These are phyloP conservation scores for Schwanniomyces pseudopolymorphus DNA, from an alignment of 805 yeast species.

Conservation along the genomic window DNA sequence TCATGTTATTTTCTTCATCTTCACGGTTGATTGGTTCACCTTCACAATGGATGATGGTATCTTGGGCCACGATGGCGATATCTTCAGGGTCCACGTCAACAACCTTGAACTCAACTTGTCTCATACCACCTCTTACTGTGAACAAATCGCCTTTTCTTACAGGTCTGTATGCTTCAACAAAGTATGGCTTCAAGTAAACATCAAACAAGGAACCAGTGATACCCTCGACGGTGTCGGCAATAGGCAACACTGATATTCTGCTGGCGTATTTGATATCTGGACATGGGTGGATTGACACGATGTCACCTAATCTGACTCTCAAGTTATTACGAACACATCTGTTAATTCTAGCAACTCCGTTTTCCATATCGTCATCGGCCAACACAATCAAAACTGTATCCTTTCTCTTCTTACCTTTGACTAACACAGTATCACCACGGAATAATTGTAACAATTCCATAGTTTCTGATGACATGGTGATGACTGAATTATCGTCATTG, in stretches of 20 bases:
- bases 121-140: slow-evolving; percentile 97
- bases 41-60: slow-evolving; percentile 96
- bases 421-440: slow-evolving; percentile 96
- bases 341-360: slow-evolving; percentile 91
- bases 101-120: slow-evolving; percentile 98
- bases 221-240: slow-evolving; percentile 98
- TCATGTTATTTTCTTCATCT: slow-evolving; percentile 94
- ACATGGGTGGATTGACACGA: slow-evolving; percentile 88
- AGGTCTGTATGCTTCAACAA: slow-evolving; percentile 98
- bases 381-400: slow-evolving; percentile 95
- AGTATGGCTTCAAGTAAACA: slow-evolving; percentile 94
- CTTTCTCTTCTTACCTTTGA: slow-evolving; percentile 96
- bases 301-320: slow-evolving; percentile 91
- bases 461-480: slow-evolving; percentile 91
- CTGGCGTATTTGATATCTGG: slow-evolving; percentile 97
- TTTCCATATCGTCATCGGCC: slow-evolving; percentile 95
- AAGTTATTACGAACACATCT: slow-evolving; percentile 95
- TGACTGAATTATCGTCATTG: slow-evolving; percentile 95
- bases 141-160: slow-evolving; percentile 97
- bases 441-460: slow-evolving; percentile 93
- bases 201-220: slow-evolving; percentile 95
- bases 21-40: slow-evolving; percentile 99
- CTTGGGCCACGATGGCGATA: slow-evolving; percentile 97
- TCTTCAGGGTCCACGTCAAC: slow-evolving; percentile 98
- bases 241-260: slow-evolving; percentile 91